Conservation (phyloP, 257 asterid genomes). For the Solanum phureja region DNA sequence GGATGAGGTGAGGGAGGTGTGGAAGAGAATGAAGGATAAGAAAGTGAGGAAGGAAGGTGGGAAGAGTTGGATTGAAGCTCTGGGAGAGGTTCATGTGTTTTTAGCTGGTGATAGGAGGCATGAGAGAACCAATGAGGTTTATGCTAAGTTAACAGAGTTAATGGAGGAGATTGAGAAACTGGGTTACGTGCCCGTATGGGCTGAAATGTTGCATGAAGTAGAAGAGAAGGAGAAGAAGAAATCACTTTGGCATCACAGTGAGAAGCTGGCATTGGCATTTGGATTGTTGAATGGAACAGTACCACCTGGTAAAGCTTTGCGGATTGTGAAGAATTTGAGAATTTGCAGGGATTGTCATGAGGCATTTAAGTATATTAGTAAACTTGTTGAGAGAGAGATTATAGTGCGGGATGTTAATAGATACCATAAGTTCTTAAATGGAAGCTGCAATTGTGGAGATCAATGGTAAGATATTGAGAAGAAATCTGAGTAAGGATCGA, state of each 20-base stretch:
- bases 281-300: slow-evolving; percentile 53
- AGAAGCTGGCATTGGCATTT: slow-evolving; percentile 68
- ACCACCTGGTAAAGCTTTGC: slow-evolving; percentile 53
- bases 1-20: slow-evolving; percentile 48
- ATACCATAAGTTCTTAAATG: slow-evolving; percentile 59
- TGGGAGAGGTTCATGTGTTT: slow-evolving; percentile 48
- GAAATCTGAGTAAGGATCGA: neutral
- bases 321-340: slow-evolving; percentile 65
- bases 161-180: slow-evolving; percentile 46
- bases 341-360: slow-evolving; percentile 64
- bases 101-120: slow-evolving; percentile 58
- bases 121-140: slow-evolving; percentile 44
- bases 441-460: slow-evolving; percentile 63
- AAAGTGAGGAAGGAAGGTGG: slow-evolving; percentile 58
- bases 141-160: slow-evolving; percentile 39
- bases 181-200: slow-evolving; percentile 44
- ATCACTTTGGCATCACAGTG: slow-evolving; percentile 50
- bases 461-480: neutral
- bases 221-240: slow-evolving; percentile 42
- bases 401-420: slow-evolving; percentile 65
- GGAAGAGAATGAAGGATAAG: slow-evolving; percentile 61
- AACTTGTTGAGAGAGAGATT: slow-evolving; percentile 43
- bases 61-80: slow-evolving; percentile 69
- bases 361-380: slow-evolving; percentile 53
- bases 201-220: slow-evolving; percentile 38